These are phyloP conservation scores for Euphorbia pulcherrima DNA, from an alignment of 345 rosid genomes.

Conservation along the genomic window DNA sequence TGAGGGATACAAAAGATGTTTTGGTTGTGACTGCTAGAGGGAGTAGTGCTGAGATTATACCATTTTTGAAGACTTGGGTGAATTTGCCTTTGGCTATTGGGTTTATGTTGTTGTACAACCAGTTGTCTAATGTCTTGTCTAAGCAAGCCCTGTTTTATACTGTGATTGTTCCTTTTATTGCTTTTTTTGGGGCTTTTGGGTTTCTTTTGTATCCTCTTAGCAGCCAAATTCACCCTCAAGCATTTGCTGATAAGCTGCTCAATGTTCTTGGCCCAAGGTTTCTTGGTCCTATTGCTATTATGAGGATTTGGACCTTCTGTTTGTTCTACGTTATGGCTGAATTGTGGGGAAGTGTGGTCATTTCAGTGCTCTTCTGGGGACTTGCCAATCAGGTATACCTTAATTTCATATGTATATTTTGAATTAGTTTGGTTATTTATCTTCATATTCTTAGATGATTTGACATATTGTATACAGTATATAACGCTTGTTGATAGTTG, in stretches of 20 bases:
- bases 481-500: neutral
- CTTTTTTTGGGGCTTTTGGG: constrained; percentile 92
- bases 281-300: constrained; percentile 90
- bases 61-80: constrained; percentile 94
- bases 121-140: constrained; percentile 69
- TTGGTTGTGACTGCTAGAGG: constrained; percentile 95
- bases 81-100: constrained; percentile 98
- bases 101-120: constrained; percentile 83
- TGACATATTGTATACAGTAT: neutral
- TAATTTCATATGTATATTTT: constrained; percentile 4
- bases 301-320: constrained; percentile 97
- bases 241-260: constrained; percentile 78
- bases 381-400: constrained; percentile 87
- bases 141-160: constrained; percentile 83
- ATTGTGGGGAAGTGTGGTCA: constrained; percentile 96
- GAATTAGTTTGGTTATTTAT: neutral
- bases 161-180: constrained; percentile 82
- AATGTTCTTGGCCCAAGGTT: constrained; percentile 73
- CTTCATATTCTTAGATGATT: neutral
- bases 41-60: constrained; percentile 96
- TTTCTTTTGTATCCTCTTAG: constrained; percentile 90
- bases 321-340: constrained; percentile 99
- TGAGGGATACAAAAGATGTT: constrained; percentile 97
- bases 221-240: constrained; percentile 74
- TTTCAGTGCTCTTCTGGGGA: constrained; percentile 97